Base-by-base conservation (phyloP, 495 filamentous ascomycete genomes). In the Pseudomonodictys pantanalensis region DNA sequence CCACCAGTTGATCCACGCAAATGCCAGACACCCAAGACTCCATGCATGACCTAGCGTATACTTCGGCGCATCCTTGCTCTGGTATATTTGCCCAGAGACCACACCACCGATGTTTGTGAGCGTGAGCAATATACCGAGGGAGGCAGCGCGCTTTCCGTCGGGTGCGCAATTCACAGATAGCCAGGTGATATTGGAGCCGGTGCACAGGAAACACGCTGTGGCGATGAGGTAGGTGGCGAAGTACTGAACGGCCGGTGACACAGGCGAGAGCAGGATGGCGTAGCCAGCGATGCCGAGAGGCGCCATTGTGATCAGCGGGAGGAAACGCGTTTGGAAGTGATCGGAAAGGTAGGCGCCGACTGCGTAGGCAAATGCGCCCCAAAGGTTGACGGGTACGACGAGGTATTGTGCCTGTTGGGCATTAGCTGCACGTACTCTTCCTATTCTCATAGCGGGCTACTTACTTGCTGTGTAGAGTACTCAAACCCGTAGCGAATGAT, bases 111-210 rank as follows among this genome's bases (percentile, higher is more conserved):
- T 56, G 35, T 78, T 75, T 6, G 71, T 75, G 23, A 76, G 39
- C 15, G 68, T 68, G 12, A 77, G 58, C 42, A 70, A 42, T 25
- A 78, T 71, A 9, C 76, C 76, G 8, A 78, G 53, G n/a, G 62
- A 71, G 7, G 72, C 75, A 17, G 72, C 75, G 47, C 76, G 65
- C 39, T 78, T 78, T 15, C 75, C 74, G 49, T 78, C 76, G 0
- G 72, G 72, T 0, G 74, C 74, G 57, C 64, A 58, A 51, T 67
- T 67, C n/a, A 43, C 55, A 5, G 30, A 41, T 0, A 67, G 50
- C 64, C 64, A 67, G 23, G 64, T 32, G 43, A 67, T 67, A 38
- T 67, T 67, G 25, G 45, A 38, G 28, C 64, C 64, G 3, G 64
- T 67, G 54, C 64, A 67, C 32, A 67, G 59, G 60, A 63, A 67